These are phyloP conservation scores for Claviceps sp. DNA, from an alignment of 2,329 filamentous ascomycete genomes.

Conservation along the genomic window DNA sequence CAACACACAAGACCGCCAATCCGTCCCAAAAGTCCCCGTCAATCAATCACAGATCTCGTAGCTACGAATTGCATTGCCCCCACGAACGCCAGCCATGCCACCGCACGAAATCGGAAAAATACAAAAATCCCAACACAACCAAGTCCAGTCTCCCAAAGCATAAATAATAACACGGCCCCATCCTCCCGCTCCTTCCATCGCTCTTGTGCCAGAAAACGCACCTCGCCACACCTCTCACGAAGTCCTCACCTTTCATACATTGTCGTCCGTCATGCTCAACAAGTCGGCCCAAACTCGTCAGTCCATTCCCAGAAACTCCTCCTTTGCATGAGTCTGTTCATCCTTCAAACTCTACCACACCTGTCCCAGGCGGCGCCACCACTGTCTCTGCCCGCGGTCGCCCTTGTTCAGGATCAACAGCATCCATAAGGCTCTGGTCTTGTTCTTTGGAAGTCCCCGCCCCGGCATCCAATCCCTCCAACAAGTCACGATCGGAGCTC, in stretches of 20 bases:
- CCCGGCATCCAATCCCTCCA: constrained; percentile 62
- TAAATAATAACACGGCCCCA: background rate
- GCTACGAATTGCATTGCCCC: background rate
- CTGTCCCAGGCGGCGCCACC: constrained; percentile 18
- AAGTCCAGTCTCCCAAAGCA: background rate
- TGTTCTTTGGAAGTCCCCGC: constrained; percentile 34
- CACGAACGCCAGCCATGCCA: background rate
- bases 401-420: constrained; percentile 14
- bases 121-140: background rate
- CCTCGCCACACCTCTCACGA: background rate
- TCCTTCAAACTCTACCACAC: constrained; percentile 30
- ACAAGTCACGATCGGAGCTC: constrained; percentile 54
- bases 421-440: constrained; percentile 22
- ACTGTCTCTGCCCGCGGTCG: constrained; percentile 14
- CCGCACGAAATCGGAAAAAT: background rate
- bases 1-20: too few species aligned
- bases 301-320: background rate
- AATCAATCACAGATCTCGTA: too few species aligned
- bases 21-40: too few species aligned
- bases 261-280: constrained; percentile 5
- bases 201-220: background rate
- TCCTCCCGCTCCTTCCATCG: background rate
- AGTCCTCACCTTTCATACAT: background rate
- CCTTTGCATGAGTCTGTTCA: constrained; percentile 8
- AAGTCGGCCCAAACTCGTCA: background rate